Percentiles rank a stretch among this genome's conserved stretches.
Conservation (phyloP, 1,284 basidiomycete species). For the Chondrostereum purpureum region DNA sequence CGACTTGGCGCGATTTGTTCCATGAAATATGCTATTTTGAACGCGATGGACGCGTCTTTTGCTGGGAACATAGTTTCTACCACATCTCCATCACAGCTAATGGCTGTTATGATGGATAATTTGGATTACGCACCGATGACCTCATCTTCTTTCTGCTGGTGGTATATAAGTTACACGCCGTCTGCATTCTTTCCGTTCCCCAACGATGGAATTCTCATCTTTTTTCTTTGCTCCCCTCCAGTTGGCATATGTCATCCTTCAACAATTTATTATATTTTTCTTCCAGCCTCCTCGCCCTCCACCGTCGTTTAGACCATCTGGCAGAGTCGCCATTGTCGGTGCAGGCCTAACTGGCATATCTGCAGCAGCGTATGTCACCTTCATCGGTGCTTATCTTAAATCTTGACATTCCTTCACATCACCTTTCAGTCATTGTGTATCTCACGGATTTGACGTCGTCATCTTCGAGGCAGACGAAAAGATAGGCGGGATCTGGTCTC, state of each 20-base stretch:
- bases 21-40: too few relatives aligned
- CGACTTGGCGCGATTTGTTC: too few relatives aligned
- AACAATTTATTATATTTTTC: not conserved
- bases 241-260: not conserved
- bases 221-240: not conserved
- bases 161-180: too few relatives aligned
- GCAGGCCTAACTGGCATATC: slow-evolving; percentile 46
- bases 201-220: too few relatives aligned
- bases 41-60: too few relatives aligned
- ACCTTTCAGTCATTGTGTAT: slow-evolving; percentile 33
- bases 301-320: slow-evolving; percentile 20
- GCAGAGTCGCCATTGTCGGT: slow-evolving; percentile 47
- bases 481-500: slow-evolving; percentile 54
- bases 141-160: too few relatives aligned
- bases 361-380: slow-evolving; percentile 32
- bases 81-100: too few relatives aligned
- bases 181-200: too few relatives aligned
- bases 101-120: too few relatives aligned
- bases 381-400: not conserved
- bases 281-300: not conserved
- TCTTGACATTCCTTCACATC: slow-evolving; percentile 6
- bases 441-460: slow-evolving; percentile 50
- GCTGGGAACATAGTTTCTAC: too few relatives aligned
- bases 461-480: slow-evolving; percentile 36
- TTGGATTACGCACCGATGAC: too few relatives aligned